Conservation (phyloP, 2,329 filamentous ascomycete species). For the Daldinia sp. region DNA sequence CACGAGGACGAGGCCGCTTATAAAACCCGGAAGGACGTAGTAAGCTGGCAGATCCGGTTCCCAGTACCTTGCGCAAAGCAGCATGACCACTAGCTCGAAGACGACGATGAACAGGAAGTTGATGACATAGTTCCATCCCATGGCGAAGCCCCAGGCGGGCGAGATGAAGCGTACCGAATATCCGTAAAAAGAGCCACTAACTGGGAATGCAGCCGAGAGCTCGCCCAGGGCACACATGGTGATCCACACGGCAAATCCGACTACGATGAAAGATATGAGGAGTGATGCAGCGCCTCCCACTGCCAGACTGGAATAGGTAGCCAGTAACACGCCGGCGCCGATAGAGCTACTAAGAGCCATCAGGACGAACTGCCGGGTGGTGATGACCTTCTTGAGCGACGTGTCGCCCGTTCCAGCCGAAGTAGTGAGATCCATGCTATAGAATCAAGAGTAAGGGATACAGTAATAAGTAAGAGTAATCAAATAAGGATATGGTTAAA, state of each 20-base stretch:
- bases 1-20: constrained; percentile 56
- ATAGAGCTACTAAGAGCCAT: constrained; percentile 55
- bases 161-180: constrained; percentile 55
- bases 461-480: neutral
- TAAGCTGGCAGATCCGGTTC: constrained; percentile 41
- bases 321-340: constrained; percentile 54
- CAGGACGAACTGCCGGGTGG: constrained; percentile 53
- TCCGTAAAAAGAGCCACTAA: constrained; percentile 56
- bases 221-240: constrained; percentile 49
- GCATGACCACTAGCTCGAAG: constrained; percentile 55
- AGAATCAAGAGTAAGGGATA: neutral
- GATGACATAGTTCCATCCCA: constrained; percentile 57
- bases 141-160: constrained; percentile 55
- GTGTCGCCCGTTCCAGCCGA: neutral
- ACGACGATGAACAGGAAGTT: constrained; percentile 55
- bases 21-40: constrained; percentile 55
- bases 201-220: constrained; percentile 50
- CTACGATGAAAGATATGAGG: constrained; percentile 51
- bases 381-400: constrained; percentile 49
- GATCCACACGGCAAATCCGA: constrained; percentile 52
- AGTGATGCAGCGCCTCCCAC: constrained; percentile 51
- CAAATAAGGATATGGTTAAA: neutral
- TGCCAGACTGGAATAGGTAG: constrained; percentile 50
- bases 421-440: constrained; percentile 10
- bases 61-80: constrained; percentile 52